Evolutionary conservation across 1,284 basidiomycete species (phyloP), one percentile per base, ranked within the genome.

Genomic region (Ceratobasidium sp.): DNA sequence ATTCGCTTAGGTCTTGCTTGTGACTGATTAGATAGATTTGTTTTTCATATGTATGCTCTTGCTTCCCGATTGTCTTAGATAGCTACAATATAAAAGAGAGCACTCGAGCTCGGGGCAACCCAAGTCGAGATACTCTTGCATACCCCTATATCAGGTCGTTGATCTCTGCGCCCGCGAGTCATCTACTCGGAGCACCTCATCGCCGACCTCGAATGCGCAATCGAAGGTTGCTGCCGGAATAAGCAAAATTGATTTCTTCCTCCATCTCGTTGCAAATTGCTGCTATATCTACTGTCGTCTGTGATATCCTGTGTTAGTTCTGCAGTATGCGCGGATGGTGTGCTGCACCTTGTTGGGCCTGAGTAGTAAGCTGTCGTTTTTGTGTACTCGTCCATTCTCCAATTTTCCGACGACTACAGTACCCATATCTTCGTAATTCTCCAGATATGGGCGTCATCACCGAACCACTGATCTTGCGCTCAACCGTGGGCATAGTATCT

Each of bases 361-460:
- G 78, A 98, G 88, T 43, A 94, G 76, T 67, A 97, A 87, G 61
- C 85, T 84, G 82, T 97, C 95, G 77, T 94, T 94, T 85, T 95
- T 96, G 85, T 91, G 91, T 76, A 98, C 84, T 81, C 92, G 91
- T 6, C 97, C 97, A 19, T 95, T 95, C 85, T 98, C 97, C 81
- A 98, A 89, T 86, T 98, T 98, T 80, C 97, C 97, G 81, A 99
- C 96, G 74, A 95, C 87, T 81, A 98, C 88, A n/a, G 95, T 94
- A 76, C 97, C 96, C 91, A 98, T 95, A 84, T 98, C 97, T 84
- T 97, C 96, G 87, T 98, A 98, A 84, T 98, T 98, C 84, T 98
- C 25, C 97, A 1, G 95, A 96, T 67, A 98, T 85, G 37, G 97
- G 97, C 87, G 98, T 92, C 95, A 98, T 97, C 79, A 98, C 88